Base-by-base conservation (phyloP, 225 moss, liverwort and hornwort species). In the Antitrichia curtipendula region DNA sequence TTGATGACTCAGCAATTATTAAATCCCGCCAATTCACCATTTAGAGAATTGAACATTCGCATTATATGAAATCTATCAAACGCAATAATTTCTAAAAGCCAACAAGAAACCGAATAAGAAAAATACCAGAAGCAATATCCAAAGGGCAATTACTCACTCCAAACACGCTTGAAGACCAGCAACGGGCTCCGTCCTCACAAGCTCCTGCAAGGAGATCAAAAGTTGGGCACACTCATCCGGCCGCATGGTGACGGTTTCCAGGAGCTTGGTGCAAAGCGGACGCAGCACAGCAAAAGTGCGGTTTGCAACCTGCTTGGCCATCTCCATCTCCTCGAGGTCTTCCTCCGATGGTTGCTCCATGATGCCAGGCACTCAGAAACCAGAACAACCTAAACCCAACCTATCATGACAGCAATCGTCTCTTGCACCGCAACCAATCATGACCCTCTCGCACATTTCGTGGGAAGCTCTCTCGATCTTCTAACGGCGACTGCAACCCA, bases 231-330 rank as follows among this genome's bases (percentile, higher is more conserved):
- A 96, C 72, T 92, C 94, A 82, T 96, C 91, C 34, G 94, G 93
- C 53, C 89, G 91, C 62, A 86, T 84, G 41, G 91, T 83, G 65
- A 91, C 93, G 25, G 93, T 90, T 72, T 93, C 94, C 89, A 97
- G 68, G 81, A 98, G 89, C 72, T 88, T 93, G 81, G 95, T 94
- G 86, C 97, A 96, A 40, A 96, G 88, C 62, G 98, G 97, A 64
- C 93, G 92, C 34, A 98, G 95, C 59, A 81, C 91, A 86, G 88
- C 86, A 69, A 98, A 98, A 47, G 95, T 89, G 52, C 86, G 88
- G 85, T 91, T 93, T 4, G 91, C 94, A 81, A 89, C 90, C 90
- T 90, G 75, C 75, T 68, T 86, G 32, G 21, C 83, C 81, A 87
- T 87, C 77, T 91, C 83, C 81, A 87, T 87, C 77, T 91, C 92